These are phyloP conservation scores for Penicillium sp. DNA, from an alignment of 2,329 filamentous ascomycete genomes.

Conservation along the genomic window DNA sequence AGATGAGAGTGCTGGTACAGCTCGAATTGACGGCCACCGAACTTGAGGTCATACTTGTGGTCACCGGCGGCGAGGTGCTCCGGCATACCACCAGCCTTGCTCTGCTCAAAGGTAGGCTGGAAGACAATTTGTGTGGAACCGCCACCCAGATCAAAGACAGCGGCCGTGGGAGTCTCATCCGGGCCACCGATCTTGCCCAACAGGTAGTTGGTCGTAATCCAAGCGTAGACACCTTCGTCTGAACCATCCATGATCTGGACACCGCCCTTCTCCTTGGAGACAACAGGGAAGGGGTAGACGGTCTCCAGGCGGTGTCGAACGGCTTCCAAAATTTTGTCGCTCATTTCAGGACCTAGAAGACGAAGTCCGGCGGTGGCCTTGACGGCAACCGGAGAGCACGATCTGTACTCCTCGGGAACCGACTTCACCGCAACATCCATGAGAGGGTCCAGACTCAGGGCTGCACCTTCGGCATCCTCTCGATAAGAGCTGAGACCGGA, in stretches of 20 bases:
- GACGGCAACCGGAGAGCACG: conserved; percentile 93
- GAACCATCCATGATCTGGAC: conserved; percentile 97
- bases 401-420: conserved; percentile 83
- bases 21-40: conserved; percentile 85
- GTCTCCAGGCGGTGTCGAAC: conserved; percentile 82
- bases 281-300: conserved; percentile 89
- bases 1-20: conserved; percentile 98
- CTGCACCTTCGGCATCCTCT: conserved; percentile 80
- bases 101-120: conserved; percentile 83
- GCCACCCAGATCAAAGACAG: conserved; percentile 92
- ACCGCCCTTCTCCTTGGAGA: conserved; percentile 78
- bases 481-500: conserved; percentile 81
- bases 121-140: conserved; percentile 99
- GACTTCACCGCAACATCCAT: conserved; percentile 80
- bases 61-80: conserved; percentile 82
- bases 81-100: conserved; percentile 73
- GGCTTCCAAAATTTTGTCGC: conserved; percentile 77
- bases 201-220: conserved; percentile 99
- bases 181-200: conserved; percentile 94
- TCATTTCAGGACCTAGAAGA: conserved; percentile 77
- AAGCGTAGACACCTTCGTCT: conserved; percentile 96
- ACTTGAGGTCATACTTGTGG: conserved; percentile 90
- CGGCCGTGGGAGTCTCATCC: conserved; percentile 85
- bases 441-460: conserved; percentile 81
- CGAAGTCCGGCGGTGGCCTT: conserved; percentile 95